Percentiles rank a stretch among this genome's conserved stretches.
Evolutionary conservation across 805 yeast species (phyloP).

Genomic region (Saccharomycopsis babjevae): DNA sequence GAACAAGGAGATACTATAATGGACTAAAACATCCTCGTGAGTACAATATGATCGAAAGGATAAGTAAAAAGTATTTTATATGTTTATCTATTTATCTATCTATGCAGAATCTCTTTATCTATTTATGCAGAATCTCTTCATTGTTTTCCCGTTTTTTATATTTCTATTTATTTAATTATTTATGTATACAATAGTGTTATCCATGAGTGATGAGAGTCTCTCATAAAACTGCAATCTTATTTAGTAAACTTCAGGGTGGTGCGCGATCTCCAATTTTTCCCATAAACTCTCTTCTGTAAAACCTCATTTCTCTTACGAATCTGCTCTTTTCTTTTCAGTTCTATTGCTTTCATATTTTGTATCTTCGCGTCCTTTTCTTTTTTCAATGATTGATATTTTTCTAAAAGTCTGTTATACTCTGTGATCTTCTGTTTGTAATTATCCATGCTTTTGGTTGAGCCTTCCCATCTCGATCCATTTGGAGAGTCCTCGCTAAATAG

Average conservation of each 20-base stretch:
- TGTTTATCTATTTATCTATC: not conserved
- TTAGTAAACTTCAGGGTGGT: not conserved
- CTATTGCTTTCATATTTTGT: slow-evolving; percentile 2
- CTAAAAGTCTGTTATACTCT: slow-evolving; percentile 7
- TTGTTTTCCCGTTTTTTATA: not conserved
- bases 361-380: slow-evolving; percentile 7
- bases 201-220: no score
- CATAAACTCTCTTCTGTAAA: slow-evolving; percentile 15
- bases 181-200: no score
- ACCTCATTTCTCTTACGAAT: slow-evolving; percentile 10
- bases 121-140: not conserved
- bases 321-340: slow-evolving; percentile 6
- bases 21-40: not conserved
- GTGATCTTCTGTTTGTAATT: slow-evolving; percentile 2
- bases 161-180: no score
- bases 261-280: slow-evolving; percentile 8
- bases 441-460: slow-evolving; percentile 9
- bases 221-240: not conserved
- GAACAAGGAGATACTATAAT: not conserved
- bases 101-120: not conserved
- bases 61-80: not conserved
- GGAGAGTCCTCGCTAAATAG: slow-evolving; percentile 5
- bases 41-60: not conserved
- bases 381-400: slow-evolving; percentile 10
- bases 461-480: slow-evolving; percentile 13